phyloP scores from a whole-genome alignment of 2,329 filamentous ascomycete genomes.

The Aspergillus intermedius region DNA sequence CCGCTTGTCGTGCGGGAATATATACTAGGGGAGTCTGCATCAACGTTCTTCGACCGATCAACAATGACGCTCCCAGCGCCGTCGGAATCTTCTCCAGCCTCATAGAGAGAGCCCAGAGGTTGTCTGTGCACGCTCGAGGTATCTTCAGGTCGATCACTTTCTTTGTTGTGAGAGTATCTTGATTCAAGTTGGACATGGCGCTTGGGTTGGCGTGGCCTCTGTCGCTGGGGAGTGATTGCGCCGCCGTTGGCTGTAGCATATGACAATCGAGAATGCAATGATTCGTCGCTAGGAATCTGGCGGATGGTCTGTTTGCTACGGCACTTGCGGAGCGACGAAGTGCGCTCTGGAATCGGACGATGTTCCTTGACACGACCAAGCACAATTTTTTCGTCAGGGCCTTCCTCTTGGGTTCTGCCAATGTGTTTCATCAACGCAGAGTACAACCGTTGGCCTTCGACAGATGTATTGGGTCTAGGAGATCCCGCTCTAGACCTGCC shows the following conservation, averaged over 20 bases:
- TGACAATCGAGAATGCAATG: conserved; percentile 23
- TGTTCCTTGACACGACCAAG: conserved; percentile 26
- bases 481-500: conserved; percentile 2
- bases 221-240: conserved; percentile 16
- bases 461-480: conserved; percentile 15
- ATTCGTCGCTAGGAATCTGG: conserved; percentile 25
- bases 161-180: background rate
- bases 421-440: conserved; percentile 40
- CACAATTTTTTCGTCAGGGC: conserved; percentile 16
- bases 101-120: background rate
- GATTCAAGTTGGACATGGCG: background rate
- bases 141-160: background rate
- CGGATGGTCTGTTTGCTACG: conserved; percentile 24
- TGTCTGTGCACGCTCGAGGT: background rate
- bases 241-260: conserved; percentile 24
- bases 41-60: conserved; percentile 3
- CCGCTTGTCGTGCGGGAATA: conserved; percentile 39
- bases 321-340: conserved; percentile 19
- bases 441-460: conserved; percentile 38
- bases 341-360: conserved; percentile 22
- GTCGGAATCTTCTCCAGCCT: conserved; percentile 8
- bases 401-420: conserved; percentile 14
- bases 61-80: conserved; percentile 16
- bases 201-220: conserved; percentile 2
- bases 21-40: conserved; percentile 32